Conservation (phyloP, 139 green algal genomes). For the Microglena sp. region DNA sequence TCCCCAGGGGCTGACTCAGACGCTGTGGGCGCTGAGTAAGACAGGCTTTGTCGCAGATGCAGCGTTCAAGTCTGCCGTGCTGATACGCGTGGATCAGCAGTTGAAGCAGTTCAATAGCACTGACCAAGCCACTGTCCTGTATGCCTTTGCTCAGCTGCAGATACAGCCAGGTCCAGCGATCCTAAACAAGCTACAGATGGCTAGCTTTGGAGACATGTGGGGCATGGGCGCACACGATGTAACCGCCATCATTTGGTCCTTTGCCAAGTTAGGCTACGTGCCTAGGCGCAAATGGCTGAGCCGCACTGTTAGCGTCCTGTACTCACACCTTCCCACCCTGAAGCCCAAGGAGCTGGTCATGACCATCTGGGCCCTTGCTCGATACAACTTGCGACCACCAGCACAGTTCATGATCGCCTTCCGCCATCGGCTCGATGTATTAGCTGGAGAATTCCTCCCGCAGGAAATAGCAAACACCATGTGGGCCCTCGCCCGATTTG, state of each 20-base stretch:
- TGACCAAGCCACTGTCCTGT: neutral
- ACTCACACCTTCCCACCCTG: neutral
- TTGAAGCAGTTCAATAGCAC: neutral
- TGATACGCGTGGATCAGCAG: neutral
- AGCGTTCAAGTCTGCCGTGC: neutral
- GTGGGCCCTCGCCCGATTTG: slow-evolving; percentile 7
- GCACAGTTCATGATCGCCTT: neutral
- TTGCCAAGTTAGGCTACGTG: neutral
- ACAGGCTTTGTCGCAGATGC: neutral
- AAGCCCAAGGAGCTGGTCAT: slow-evolving; percentile 1
- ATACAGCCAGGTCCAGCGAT: neutral
- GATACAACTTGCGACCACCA: neutral
- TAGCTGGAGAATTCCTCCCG: slow-evolving; percentile 2
- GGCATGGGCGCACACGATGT: neutral
- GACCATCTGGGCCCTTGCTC: neutral
- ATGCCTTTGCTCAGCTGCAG: neutral
- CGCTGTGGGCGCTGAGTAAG: slow-evolving; percentile 13
- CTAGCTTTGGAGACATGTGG: neutral
- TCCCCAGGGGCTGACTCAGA: slow-evolving; percentile 15
- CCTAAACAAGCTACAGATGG: neutral
- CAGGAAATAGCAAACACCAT: slow-evolving; percentile 9
- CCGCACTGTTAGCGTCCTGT: neutral
- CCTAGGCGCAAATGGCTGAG: slow-evolving; percentile 1
- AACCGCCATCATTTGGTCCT: neutral
- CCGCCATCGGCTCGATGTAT: neutral